Percentiles rank a stretch among this genome's conserved stretches.
phyloP scores from a whole-genome alignment of 2,329 filamentous ascomycete genomes.

The Escovopsis sp. region DNA sequence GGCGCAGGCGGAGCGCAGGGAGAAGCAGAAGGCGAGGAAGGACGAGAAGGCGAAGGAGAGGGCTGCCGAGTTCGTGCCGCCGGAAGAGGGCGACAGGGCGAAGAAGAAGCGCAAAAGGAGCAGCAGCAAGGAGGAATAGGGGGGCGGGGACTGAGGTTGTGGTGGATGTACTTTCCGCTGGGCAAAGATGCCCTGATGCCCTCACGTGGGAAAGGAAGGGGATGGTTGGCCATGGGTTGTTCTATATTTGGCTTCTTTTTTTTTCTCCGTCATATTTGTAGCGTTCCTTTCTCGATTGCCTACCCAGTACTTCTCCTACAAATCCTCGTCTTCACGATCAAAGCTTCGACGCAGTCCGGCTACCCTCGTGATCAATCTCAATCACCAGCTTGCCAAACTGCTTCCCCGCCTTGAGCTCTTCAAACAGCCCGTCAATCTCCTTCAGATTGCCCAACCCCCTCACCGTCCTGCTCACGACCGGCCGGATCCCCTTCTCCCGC shows the following conservation, averaged over 20 bases:
- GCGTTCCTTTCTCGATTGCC: not conserved
- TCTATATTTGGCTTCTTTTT: slow-evolving; percentile 1
- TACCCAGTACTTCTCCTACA: not conserved
- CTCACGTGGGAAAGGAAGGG: not conserved
- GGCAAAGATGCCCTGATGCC: no score
- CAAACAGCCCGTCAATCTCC: slow-evolving; percentile 70
- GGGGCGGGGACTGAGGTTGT: no score
- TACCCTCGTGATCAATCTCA: slow-evolving; percentile 35
- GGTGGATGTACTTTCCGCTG: no score
- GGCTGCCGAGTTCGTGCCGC: slow-evolving; percentile 74
- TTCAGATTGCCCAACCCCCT: slow-evolving; percentile 59
- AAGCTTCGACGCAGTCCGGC: slow-evolving; percentile 23
- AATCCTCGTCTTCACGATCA: slow-evolving; percentile 12
- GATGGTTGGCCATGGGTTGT: no score
- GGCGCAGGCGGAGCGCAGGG: slow-evolving; percentile 61
- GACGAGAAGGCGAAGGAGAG: slow-evolving; percentile 75
- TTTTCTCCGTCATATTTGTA: slow-evolving; percentile 3
- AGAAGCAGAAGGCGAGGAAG: slow-evolving; percentile 76
- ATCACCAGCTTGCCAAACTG: slow-evolving; percentile 93
- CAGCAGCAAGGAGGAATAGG: slow-evolving; percentile 14
- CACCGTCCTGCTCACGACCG: slow-evolving; percentile 61
- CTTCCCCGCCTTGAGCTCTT: slow-evolving; percentile 69
- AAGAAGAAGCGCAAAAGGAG: slow-evolving; percentile 49
- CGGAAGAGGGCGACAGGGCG: slow-evolving; percentile 54
- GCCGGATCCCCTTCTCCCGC: slow-evolving; percentile 52